phyloP scores from a whole-genome alignment of 352 stramenopile genomes.

The Thalassiosira allenii region DNA sequence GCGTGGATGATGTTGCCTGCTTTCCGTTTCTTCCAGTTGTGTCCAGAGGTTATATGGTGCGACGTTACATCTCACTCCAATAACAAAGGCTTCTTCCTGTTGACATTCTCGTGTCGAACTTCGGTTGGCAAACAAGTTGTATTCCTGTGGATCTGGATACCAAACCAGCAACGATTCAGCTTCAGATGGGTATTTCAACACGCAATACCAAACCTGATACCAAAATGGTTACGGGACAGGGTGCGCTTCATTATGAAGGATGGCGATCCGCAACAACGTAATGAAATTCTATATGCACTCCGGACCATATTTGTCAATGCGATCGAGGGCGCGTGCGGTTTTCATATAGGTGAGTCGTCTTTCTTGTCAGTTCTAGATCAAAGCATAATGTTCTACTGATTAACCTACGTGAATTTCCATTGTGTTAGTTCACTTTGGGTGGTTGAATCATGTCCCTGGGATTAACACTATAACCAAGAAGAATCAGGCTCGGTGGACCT shows the following conservation, averaged over 20 bases:
- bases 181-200: slow-evolving; percentile 49
- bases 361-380: background rate
- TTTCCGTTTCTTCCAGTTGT: slow-evolving; percentile 16
- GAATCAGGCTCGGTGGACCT: slow-evolving; percentile 1
- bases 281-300: slow-evolving; percentile 39
- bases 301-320: slow-evolving; percentile 27
- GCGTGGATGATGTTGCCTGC: background rate
- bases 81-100: slow-evolving; percentile 42
- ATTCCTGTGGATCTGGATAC: slow-evolving; percentile 40
- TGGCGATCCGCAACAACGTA: slow-evolving; percentile 48
- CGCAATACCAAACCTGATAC: slow-evolving; percentile 24
- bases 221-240: background rate
- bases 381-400: too few species aligned
- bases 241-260: slow-evolving; percentile 53
- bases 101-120: slow-evolving; percentile 42
- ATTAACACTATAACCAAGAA: background rate
- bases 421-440: too few species aligned
- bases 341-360: slow-evolving; percentile 19
- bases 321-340: slow-evolving; percentile 38
- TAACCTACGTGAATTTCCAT: too few species aligned
- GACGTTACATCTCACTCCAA: slow-evolving; percentile 48
- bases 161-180: slow-evolving; percentile 23
- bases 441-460: slow-evolving; percentile 19
- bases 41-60: slow-evolving; percentile 38
- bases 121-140: slow-evolving; percentile 38